Conservation (phyloP, 2,329 filamentous ascomycete genomes). For the Botrytis fabae region DNA sequence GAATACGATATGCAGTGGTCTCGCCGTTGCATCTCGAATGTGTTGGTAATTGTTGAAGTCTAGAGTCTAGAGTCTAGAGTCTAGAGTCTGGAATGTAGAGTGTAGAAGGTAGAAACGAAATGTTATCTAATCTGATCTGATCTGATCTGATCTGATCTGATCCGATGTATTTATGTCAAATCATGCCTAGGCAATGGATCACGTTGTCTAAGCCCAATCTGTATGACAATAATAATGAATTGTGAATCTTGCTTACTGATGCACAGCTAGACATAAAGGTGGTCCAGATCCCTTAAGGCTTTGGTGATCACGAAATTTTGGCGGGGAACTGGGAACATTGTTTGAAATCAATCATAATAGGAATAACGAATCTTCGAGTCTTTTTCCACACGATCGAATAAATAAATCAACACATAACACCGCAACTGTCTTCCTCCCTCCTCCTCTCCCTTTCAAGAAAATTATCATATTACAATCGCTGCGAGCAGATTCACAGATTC, state of each 20-base stretch:
- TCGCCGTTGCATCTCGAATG: not conserved
- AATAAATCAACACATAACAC: not conserved
- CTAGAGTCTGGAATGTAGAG: not conserved
- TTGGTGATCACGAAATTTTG: constrained; percentile 30
- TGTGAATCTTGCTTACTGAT: constrained; percentile 6
- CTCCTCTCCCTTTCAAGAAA: constrained; percentile 24
- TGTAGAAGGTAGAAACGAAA: not conserved
- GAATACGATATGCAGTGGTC: not conserved
- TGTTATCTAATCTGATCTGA: constrained; percentile 8
- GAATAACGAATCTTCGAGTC: constrained; percentile 17
- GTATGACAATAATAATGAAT: not conserved
- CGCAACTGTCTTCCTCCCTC: not conserved
- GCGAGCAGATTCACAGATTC: not conserved
- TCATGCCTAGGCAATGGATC: not conserved
- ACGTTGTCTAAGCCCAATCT: not conserved
- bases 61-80: not conserved
- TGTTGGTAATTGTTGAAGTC: not conserved
- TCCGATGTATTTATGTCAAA: not conserved
- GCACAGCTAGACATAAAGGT: not conserved
- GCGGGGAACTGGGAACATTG: constrained; percentile 25
- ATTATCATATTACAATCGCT: not conserved
- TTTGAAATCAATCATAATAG: constrained; percentile 34
- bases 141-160: not conserved
- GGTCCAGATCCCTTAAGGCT: constrained; percentile 27
- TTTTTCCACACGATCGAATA: not conserved